Evolutionary conservation across 805 yeast species (phyloP), one percentile per base, ranked within the genome.

Genomic region (Kazachstania viticola): DNA sequence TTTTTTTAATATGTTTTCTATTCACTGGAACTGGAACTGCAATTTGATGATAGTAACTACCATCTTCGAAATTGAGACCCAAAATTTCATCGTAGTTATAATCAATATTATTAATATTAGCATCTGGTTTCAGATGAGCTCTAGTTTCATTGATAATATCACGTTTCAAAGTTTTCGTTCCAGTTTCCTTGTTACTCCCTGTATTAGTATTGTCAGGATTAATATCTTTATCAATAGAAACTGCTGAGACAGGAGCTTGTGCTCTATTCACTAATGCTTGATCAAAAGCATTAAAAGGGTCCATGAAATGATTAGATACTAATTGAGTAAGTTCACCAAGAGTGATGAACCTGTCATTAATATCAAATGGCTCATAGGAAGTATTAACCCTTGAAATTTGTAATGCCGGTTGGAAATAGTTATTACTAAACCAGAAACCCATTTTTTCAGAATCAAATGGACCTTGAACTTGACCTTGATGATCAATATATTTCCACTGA

Each of bases 401-500:
- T 43, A 83, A 61, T 39, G 67, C 69, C 12, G 65, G 66, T 32
- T 64, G 65, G 42, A 82, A 66, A 58, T 75, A 80, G 3, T 76
- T 74, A 27, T 68, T 68, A 9, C 69, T 54, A 38, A 70, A 71
- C 95, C 95, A 84, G 30, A 65, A 73, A 42, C 79, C 83, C 95
- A 84, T 84, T 55, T 71, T 58, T 22, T 56, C 52, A 2, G 88
- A 80, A 25, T 66, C 65, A 56, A 83, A 84, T 3, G 95, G 95
- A n/a, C 95, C 95, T 54, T 82, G 94, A 34, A 73, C 71, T 30
- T 60, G 64, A 9, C 80, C 82, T 32, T 65, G 58, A 0, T 80
- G 70, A 52, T 84, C 95, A 31, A 76, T 59, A 54, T 84, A 84
- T 33, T 62, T 61, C 95, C 95, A 84, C 31, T 65, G 63, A 34